Conservation (phyloP, 2,329 filamentous ascomycete genomes). For the Blastomyces percursus region DNA sequence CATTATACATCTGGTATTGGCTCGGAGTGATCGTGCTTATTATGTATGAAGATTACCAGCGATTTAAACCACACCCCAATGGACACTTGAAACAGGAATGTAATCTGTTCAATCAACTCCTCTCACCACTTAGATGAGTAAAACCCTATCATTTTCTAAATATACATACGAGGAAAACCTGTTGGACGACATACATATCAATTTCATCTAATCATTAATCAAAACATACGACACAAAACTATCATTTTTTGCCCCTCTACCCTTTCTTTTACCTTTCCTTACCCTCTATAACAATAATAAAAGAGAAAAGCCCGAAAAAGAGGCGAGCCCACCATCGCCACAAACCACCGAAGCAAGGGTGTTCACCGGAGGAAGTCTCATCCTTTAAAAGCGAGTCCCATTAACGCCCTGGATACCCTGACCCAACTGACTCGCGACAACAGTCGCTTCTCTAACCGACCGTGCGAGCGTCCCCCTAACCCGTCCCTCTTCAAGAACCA, state of each 20-base stretch:
- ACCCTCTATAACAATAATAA: neutral
- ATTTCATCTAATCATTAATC: constrained; percentile 3
- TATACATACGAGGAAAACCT: neutral
- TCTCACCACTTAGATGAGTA: neutral
- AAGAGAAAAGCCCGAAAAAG: neutral
- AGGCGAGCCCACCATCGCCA: neutral
- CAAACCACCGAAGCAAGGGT: neutral
- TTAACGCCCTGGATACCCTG: constrained; percentile 44
- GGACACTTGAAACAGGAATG: neutral
- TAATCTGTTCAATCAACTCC: neutral
- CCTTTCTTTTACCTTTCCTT: neutral
- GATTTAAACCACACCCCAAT: neutral
- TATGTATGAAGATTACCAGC: neutral
- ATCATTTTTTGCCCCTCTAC: neutral
- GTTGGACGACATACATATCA: neutral
- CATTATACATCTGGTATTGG: neutral
- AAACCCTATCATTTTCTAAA: neutral
- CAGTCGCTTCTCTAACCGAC: constrained; percentile 50
- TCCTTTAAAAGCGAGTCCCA: constrained; percentile 26
- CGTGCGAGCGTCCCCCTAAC: constrained; percentile 45
- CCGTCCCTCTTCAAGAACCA: constrained; percentile 49
- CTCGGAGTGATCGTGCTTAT: neutral
- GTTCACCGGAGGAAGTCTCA: neutral
- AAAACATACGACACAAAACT: neutral
- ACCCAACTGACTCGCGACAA: constrained; percentile 45